Evolutionary conservation across 371 early-diverging fungal genomes (phyloP).

Genomic region (Nosema muscidifuracis): DNA sequence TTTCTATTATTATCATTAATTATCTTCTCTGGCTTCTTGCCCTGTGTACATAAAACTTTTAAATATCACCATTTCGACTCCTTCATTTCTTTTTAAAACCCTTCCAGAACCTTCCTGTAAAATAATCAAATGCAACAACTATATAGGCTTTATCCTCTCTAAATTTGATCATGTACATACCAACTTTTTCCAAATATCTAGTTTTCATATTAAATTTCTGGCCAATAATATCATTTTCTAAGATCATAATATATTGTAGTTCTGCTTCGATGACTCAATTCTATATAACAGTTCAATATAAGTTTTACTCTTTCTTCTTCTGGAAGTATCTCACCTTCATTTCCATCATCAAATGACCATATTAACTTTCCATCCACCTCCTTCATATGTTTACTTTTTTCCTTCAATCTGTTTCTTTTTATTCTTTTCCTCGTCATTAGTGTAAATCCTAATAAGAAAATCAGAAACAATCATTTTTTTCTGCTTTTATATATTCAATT

Average conservation of each 20-base stretch:
- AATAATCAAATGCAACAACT: slow-evolving; percentile 18
- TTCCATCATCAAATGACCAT: not conserved
- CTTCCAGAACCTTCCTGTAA: slow-evolving; percentile 12
- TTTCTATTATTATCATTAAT: slow-evolving; percentile 40
- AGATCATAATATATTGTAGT: not conserved
- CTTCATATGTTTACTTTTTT: too few species aligned
- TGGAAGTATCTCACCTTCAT: slow-evolving; percentile 2
- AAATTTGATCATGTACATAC: not conserved
- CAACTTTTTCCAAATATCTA: slow-evolving; percentile 3
- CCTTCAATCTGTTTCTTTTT: not conserved
- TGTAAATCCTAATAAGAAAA: slow-evolving; percentile 35
- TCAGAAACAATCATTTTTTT: slow-evolving; percentile 31
- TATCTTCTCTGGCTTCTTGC: not conserved
- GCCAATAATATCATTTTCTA: slow-evolving; percentile 31
- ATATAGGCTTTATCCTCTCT: not conserved
- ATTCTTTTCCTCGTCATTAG: not conserved
- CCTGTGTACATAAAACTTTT: not conserved
- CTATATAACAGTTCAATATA: not conserved
- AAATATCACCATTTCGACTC: too few species aligned
- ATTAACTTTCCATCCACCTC: not conserved
- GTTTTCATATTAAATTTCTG: not conserved
- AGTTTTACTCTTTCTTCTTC: not conserved
- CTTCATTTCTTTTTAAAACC: too few species aligned
- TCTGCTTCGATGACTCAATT: slow-evolving; percentile 10
- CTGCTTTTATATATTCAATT: slow-evolving; percentile 35